A percentile compares a stretch with the other conserved stretches of the same genome.
Conservation (phyloP, 179 eudicot genomes). For the Silene vulgaris region DNA sequence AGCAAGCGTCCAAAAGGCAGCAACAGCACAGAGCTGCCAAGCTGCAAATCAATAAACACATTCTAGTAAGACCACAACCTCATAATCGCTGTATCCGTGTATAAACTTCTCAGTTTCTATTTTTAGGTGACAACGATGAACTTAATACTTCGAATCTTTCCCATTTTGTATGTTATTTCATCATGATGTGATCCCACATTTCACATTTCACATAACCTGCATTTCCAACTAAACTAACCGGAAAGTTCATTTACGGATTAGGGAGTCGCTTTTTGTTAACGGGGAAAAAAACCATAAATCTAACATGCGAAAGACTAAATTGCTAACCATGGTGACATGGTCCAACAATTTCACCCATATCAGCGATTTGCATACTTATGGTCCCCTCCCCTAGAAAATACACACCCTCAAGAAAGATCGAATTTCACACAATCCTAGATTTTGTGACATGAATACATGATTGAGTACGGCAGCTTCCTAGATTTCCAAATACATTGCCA, state of each 20-base stretch:
- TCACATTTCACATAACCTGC: too few species aligned
- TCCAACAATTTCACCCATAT: not conserved
- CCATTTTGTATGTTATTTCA: not conserved
- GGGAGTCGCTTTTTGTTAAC: too few species aligned
- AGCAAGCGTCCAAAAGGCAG: slow-evolving; percentile 46
- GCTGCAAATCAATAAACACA: slow-evolving; percentile 25
- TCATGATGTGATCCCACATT: too few species aligned
- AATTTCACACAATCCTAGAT: slow-evolving; percentile 7
- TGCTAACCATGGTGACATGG: not conserved
- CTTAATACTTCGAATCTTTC: not conserved
- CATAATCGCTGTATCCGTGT: not conserved
- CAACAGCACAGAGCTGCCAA: slow-evolving; percentile 53
- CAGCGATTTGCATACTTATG: not conserved
- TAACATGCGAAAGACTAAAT: not conserved
- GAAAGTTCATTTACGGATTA: too few species aligned
- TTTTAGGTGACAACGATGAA: not conserved
- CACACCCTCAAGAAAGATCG: not conserved
- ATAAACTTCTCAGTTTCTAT: not conserved
- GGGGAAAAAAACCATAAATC: too few species aligned
- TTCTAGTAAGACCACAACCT: not conserved
- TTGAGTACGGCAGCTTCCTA: too few species aligned
- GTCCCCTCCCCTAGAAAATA: not conserved
- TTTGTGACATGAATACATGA: too few species aligned
- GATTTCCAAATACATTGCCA: too few species aligned
- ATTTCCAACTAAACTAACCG: too few species aligned